Base-by-base conservation (phyloP, 2,329 filamentous ascomycete genomes). In the Simplicillium sp. region DNA sequence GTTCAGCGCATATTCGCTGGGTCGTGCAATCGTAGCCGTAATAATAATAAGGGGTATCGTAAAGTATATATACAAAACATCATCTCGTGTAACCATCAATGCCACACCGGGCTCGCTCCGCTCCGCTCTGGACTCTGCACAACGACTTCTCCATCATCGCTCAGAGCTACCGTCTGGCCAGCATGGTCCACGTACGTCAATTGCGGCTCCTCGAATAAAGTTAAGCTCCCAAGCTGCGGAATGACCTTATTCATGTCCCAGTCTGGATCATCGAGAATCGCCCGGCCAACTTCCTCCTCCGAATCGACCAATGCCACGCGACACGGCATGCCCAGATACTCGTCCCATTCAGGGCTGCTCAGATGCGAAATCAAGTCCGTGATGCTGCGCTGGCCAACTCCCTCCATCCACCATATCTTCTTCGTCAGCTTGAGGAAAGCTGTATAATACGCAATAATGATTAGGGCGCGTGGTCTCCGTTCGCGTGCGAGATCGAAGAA, bases 381-480 rank as follows among this genome's bases (percentile, higher is more conserved):
- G 9, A 76, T 61, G 44, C 73, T 65, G 13, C 62, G 63, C 32
- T 70, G 55, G 3, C 62, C 61, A 15, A 78, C 62, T 16, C 62
- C 66, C 3, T 48, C 42, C 40, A 72, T 55, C 73, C 73, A 78
- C 74, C 74, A 78, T 4, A 68, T 47, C 1, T 46, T 45, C 3
- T 46, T 39, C 11, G 59, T 54, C 2, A 72, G 39, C 50, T 73
- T 75, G 38, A 66, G 51, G 41, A 77, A 77, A 36, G 62, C 60
- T 6, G 72, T 58, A 44, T 74, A 75, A 47, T 77, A 60, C 2
- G 70, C 71, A 11, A 78, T 39, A 31, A 77, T 71, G 38, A 77
- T 46, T 0, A 77, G 57, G 3, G 71, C 65, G 20, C 68, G 65
- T 1, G 69, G 68, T 2, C 64, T 59, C 36, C 53, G 56, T 17